phyloP scores from a whole-genome alignment of 2,329 filamentous ascomycete genomes.

The Biscogniauxia mediterranea region DNA sequence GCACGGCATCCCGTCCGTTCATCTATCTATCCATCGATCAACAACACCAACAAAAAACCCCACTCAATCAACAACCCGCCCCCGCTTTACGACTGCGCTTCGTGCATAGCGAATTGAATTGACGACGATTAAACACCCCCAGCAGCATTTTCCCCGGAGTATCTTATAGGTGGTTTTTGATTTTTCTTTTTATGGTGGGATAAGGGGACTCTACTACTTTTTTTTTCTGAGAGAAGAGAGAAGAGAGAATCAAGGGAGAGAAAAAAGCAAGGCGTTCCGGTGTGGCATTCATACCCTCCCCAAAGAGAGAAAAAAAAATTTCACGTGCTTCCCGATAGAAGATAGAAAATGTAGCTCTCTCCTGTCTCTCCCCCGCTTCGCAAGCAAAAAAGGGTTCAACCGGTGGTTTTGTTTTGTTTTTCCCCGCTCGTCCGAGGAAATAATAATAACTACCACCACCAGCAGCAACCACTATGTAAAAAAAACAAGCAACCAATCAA shows the following conservation, averaged over 20 bases:
- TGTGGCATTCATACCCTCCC: constrained; percentile 23
- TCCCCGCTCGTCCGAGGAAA: background rate
- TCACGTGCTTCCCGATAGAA: constrained; percentile 14
- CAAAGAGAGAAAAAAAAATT: constrained; percentile 15
- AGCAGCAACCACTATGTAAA: too few relatives aligned
- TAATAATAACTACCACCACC: too few relatives aligned
- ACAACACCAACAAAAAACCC: background rate
- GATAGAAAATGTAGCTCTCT: constrained; percentile 13
- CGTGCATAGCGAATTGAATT: constrained; percentile 13
- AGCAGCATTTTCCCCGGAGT: constrained; percentile 21
- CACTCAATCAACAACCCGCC: constrained; percentile 1
- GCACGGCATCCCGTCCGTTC: too few relatives aligned
- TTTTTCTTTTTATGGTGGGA: too few relatives aligned
- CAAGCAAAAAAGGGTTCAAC: background rate
- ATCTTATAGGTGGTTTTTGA: constrained; percentile 5
- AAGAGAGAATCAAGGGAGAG: constrained; percentile 2
- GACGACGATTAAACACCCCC: constrained; percentile 12
- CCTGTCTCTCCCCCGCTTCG: too few relatives aligned
- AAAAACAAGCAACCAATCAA: too few relatives aligned
- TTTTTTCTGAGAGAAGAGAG: too few relatives aligned
- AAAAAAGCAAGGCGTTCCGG: constrained; percentile 35
- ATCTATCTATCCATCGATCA: background rate
- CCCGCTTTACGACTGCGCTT: constrained; percentile 4
- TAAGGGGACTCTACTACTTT: too few relatives aligned
- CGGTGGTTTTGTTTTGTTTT: too few relatives aligned